These are phyloP conservation scores for Carnegiea gigantea DNA, from an alignment of 179 eudicot species.

Conservation along the genomic window DNA sequence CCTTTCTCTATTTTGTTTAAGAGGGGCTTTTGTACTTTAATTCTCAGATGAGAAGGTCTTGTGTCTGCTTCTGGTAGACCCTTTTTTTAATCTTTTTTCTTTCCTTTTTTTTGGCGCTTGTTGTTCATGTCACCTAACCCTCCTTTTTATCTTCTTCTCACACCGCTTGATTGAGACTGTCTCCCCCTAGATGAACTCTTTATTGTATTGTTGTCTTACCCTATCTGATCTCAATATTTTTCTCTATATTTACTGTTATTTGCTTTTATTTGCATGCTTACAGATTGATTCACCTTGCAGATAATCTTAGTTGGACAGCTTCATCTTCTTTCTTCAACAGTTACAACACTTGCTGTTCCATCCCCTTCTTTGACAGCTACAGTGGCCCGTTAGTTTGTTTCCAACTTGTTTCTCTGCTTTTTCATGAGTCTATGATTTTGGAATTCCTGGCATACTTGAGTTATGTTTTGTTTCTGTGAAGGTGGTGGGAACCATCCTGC, in stretches of 20 bases:
- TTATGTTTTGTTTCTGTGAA: conserved; percentile 30
- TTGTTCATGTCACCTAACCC: background rate
- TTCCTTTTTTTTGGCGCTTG: too few relatives aligned
- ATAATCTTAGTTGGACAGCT: conserved; percentile 88
- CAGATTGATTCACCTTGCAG: conserved; percentile 43
- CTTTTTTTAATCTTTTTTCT: too few relatives aligned
- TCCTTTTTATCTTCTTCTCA: background rate
- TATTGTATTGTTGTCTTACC: background rate
- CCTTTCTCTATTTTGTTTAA: background rate
- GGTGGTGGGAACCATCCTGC: conserved; percentile 99
- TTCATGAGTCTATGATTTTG: background rate
- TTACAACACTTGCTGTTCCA: conserved; percentile 96
- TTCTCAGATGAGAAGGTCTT: background rate
- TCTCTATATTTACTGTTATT: background rate
- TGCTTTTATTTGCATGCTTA: conserved; percentile 14
- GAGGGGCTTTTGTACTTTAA: background rate
- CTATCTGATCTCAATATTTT: background rate
- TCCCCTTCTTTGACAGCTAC: conserved; percentile 97
- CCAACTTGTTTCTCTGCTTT: conserved; percentile 18
- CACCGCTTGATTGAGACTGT: background rate
- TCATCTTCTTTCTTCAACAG: conserved; percentile 94
- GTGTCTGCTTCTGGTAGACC: too few relatives aligned
- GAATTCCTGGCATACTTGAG: conserved; percentile 7
- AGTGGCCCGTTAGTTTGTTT: conserved; percentile 77
- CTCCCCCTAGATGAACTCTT: background rate